These are phyloP conservation scores for Lentinula sp. DNA, from an alignment of 768 basidiomycete genomes.

Conservation along the genomic window DNA sequence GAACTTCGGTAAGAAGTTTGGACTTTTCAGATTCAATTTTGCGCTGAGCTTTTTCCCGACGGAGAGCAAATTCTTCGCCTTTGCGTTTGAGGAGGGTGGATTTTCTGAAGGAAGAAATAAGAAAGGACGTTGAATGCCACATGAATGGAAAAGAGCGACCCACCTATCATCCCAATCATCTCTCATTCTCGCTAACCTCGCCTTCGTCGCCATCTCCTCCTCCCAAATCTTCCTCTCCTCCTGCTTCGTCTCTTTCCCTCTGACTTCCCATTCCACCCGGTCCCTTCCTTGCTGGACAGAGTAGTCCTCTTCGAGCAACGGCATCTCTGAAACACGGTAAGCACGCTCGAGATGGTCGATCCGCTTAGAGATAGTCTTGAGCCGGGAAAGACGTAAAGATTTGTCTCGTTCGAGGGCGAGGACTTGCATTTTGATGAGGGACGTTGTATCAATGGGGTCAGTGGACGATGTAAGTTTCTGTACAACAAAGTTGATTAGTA, in stretches of 20 bases:
- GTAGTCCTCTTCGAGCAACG: constrained; percentile 83
- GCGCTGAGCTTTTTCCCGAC: constrained; percentile 46
- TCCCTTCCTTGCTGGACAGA: constrained; percentile 78
- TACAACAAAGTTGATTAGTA: background rate
- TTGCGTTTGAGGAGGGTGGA: constrained; percentile 31
- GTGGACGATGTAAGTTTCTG: background rate
- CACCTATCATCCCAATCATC: constrained; percentile 57
- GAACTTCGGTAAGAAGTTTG: constrained; percentile 51
- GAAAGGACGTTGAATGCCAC: constrained; percentile 26
- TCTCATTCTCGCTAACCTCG: constrained; percentile 65
- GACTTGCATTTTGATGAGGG: constrained; percentile 85
- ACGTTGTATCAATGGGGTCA: constrained; percentile 62
- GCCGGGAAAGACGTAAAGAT: constrained; percentile 73
- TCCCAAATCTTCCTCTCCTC: constrained; percentile 50
- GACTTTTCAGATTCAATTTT: constrained; percentile 86
- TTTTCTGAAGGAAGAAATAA: constrained; percentile 16
- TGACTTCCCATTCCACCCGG: constrained; percentile 56
- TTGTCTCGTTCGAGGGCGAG: constrained; percentile 97
- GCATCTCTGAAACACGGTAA: constrained; percentile 87
- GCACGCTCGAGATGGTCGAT: constrained; percentile 95
- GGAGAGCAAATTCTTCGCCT: constrained; percentile 59
- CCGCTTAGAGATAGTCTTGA: constrained; percentile 81
- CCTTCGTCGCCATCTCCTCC: constrained; percentile 69
- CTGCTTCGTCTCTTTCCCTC: constrained; percentile 55
- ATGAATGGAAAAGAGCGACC: constrained; percentile 5